Conservation (phyloP, 202 grass and related monocot species). For the Dendrocalamus latiflorus region DNA sequence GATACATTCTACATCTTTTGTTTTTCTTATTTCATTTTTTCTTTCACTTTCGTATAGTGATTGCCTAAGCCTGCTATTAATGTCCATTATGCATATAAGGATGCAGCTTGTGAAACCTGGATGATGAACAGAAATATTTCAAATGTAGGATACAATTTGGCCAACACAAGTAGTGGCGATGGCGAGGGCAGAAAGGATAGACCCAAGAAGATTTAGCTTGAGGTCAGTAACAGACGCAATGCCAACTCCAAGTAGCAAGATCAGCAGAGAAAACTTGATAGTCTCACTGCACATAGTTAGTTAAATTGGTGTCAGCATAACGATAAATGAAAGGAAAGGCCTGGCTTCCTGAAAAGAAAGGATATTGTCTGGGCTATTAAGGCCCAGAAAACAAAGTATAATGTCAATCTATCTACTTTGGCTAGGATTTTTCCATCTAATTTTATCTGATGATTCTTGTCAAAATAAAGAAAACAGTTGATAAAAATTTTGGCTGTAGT, state of each 20-base stretch:
- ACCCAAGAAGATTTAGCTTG: constrained; percentile 89
- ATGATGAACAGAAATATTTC: constrained; percentile 15
- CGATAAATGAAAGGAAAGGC: too few relatives aligned
- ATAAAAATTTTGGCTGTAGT: neutral
- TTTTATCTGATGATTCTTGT: neutral
- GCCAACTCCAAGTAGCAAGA: constrained; percentile 94
- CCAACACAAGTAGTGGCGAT: constrained; percentile 94
- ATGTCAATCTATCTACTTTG: too few relatives aligned
- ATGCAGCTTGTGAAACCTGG: too few relatives aligned
- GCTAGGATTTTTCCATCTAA: neutral
- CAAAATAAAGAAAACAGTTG: too few relatives aligned
- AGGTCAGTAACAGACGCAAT: constrained; percentile 97
- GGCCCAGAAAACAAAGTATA: neutral
- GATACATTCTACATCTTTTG: too few relatives aligned
- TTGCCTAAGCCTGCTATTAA: neutral
- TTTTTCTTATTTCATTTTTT: neutral
- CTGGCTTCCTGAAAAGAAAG: too few relatives aligned
- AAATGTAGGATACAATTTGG: constrained; percentile 90
- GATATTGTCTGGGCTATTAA: neutral
- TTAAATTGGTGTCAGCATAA: constrained; percentile 34
- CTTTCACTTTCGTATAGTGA: neutral
- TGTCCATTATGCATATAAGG: neutral
- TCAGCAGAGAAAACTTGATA: constrained; percentile 84
- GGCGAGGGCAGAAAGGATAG: constrained; percentile 75
- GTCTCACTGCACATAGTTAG: constrained; percentile 60